Base-by-base conservation (phyloP, 352 stramenopile species). In the Phytopythium vexans region DNA sequence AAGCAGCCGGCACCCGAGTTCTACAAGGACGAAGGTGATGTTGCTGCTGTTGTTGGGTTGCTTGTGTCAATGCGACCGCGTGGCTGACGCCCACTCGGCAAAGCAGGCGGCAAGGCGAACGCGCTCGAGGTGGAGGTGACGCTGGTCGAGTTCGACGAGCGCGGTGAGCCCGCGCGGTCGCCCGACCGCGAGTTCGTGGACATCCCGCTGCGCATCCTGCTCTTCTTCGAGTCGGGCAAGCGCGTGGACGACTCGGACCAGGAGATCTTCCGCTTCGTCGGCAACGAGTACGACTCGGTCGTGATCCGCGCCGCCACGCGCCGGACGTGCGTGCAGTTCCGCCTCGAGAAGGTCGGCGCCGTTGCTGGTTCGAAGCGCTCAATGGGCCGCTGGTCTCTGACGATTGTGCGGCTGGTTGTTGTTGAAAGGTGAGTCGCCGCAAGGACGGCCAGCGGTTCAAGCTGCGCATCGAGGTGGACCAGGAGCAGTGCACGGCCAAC, bases 151-250 rank as follows among this genome's bases (percentile, higher is more conserved):
- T 94, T 91, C 60, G 72, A 92, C 21, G 72, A 86, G 39, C 47
- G 62, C 1, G 78, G 83, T n/a, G 82, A 90, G 42, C 58, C 74
- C 50, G 68, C 78, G 49, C 76, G 82, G 37, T 82, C 82, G 4
- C 65, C 68, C 9, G 78, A 90, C 47, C 68, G 87, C 42, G 74
- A 89, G 44, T 94, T 92, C 35, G 70, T 89, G n/a, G 70, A 87
- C 53, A 87, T 94, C 39, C 84, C 84, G 16, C 66, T 94, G 27
- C 76, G 82, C 21, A 86, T 93, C 41, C 48, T 86, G 52, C 73
- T 92, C 11, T 92, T 88, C 44, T 94, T 91, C 41, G 84, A 94
- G 63, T 92, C 84, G 10, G 84, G 84, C n/a, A 92, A 89, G 67
- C 69, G 71, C 32, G 84, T 94, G 41, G 84, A 94, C 41, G 78